Evolutionary conservation across 495 filamentous ascomycete genomes (phyloP).

Genomic region (Hypoxylon fragiforme): DNA sequence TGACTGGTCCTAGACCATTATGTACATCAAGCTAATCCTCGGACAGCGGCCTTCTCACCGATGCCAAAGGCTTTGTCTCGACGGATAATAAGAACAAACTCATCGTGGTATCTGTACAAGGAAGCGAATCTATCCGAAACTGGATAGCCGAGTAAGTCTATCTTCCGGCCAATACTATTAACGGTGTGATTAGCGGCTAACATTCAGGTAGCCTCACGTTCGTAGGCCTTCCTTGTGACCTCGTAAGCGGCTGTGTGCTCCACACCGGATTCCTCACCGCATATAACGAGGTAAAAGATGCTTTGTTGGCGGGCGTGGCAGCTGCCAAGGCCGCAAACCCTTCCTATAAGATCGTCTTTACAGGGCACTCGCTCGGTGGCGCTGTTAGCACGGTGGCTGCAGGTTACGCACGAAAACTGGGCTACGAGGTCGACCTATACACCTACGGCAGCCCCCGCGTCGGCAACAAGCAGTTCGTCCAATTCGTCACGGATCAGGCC

Average conservation of each 20-base stretch:
- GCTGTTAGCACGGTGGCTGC: conserved; percentile 66
- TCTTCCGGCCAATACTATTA: not conserved
- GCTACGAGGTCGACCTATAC: conserved; percentile 52
- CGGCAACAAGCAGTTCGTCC: conserved; percentile 59
- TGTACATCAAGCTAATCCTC: conserved; percentile 1
- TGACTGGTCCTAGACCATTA: too few relatives aligned
- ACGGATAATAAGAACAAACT: conserved; percentile 62
- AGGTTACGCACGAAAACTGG: conserved; percentile 57
- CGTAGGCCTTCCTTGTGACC: conserved; percentile 36
- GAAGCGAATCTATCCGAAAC: conserved; percentile 63
- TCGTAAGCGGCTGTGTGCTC: conserved; percentile 37
- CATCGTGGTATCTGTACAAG: conserved; percentile 72
- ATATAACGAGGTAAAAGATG: conserved; percentile 40
- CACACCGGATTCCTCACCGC: conserved; percentile 47
- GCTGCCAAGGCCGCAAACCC: conserved; percentile 45
- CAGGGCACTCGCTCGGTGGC: conserved; percentile 71
- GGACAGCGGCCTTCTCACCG: conserved; percentile 55
- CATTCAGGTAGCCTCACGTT: conserved; percentile 37
- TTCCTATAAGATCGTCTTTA: conserved; percentile 57
- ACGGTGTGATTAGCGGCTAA: conserved; percentile 1
- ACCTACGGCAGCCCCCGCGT: conserved; percentile 71
- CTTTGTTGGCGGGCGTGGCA: conserved; percentile 29
- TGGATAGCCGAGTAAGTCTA: conserved; percentile 66
- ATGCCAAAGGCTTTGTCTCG: conserved; percentile 71
- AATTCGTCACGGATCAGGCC: conserved; percentile 55